Percentiles rank a stretch among this genome's conserved stretches.
phyloP scores from a whole-genome alignment of 495 filamentous ascomycete species.

The Bacidia rubella region DNA sequence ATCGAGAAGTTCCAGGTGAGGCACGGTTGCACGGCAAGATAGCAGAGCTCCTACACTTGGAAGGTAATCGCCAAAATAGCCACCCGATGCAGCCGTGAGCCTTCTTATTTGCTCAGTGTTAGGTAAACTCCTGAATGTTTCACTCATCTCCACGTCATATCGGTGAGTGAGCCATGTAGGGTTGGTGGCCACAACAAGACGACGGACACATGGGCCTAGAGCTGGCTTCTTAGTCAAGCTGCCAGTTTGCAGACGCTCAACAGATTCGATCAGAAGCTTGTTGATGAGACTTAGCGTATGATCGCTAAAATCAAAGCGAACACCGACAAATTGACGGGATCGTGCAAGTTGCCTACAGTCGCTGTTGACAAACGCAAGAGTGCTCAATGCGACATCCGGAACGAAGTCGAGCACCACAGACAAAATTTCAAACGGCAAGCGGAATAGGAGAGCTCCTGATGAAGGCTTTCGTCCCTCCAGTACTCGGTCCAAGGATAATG shows the following conservation, averaged over 20 bases:
- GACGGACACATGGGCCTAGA: neutral
- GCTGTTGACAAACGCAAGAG: slow-evolving; percentile 5
- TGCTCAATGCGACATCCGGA: neutral
- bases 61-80: neutral
- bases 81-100: neutral
- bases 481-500: neutral
- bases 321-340: slow-evolving; percentile 4
- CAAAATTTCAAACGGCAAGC: neutral
- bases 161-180: neutral
- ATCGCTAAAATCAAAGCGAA: slow-evolving; percentile 8
- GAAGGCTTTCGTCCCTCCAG: neutral
- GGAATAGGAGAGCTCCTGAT: neutral
- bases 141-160: neutral
- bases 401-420: neutral
- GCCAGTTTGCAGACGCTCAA: neutral
- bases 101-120: neutral
- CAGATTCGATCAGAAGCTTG: neutral
- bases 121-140: neutral
- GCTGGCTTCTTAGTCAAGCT: neutral
- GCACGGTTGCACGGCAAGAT: neutral
- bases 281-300: neutral
- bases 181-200: slow-evolving; percentile 3
- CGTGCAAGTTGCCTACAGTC: slow-evolving; percentile 10
- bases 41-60: neutral
- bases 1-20: slow-evolving; percentile 5